Conservation (phyloP, 768 basidiomycete genomes). For the Suillus subaureus region DNA sequence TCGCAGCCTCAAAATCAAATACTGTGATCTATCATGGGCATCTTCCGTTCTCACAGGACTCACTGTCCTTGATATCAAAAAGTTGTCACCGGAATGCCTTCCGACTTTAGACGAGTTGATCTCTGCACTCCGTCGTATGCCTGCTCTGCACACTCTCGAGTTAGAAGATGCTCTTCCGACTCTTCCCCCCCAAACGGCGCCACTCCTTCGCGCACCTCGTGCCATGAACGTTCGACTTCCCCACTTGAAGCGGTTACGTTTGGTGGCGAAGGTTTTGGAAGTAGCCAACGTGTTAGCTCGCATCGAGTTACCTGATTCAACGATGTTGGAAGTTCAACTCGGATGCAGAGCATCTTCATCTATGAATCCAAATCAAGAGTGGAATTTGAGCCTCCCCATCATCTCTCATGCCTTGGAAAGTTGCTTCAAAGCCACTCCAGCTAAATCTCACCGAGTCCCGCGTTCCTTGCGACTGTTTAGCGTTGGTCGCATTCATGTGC, state of each 20-base stretch:
- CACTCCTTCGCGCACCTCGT: not conserved
- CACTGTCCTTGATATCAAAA: slow-evolving; percentile 38
- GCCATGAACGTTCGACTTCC: not conserved
- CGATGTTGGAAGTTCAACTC: not conserved
- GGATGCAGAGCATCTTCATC: not conserved
- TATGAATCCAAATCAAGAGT: not conserved
- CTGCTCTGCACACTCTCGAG: slow-evolving; percentile 34
- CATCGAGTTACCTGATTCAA: not conserved
- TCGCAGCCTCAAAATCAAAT: slow-evolving; percentile 36
- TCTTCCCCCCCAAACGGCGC: not conserved
- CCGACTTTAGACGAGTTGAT: slow-evolving; percentile 36
- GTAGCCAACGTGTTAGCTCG: not conserved
- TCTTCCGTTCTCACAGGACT: slow-evolving; percentile 38
- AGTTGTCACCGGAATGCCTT: slow-evolving; percentile 26
- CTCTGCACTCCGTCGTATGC: slow-evolving; percentile 37
- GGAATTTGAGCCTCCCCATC: not conserved
- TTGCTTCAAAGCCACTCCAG: not conserved
- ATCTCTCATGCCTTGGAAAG: slow-evolving; percentile 2
- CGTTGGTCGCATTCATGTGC: not conserved
- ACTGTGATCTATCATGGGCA: slow-evolving; percentile 39
- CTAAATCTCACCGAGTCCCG: not conserved
- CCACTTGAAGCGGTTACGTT: not conserved
- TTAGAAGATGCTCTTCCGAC: slow-evolving; percentile 38
- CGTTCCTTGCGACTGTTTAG: not conserved
- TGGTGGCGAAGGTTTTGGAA: not conserved